phyloP scores from a whole-genome alignment of 2,329 filamentous ascomycete species.

The Fusarium sp. region DNA sequence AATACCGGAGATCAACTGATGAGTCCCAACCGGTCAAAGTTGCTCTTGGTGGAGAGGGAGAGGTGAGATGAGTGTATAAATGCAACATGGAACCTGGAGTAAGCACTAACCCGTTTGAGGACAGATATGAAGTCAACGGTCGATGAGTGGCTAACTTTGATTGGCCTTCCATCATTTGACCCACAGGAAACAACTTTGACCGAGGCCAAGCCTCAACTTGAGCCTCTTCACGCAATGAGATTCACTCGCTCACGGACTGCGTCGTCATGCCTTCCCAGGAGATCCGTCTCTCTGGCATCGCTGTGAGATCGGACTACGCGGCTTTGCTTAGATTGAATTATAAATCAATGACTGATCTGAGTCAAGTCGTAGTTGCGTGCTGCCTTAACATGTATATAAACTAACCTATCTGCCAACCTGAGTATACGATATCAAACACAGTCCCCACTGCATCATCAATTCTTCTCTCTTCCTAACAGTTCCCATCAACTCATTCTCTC shows the following conservation, averaged over 20 bases:
- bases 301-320: neutral
- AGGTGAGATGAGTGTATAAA: neutral
- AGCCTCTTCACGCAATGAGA: neutral
- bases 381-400: neutral
- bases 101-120: neutral
- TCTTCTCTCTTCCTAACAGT: neutral
- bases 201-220: slow-evolving; percentile 1
- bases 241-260: neutral
- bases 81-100: neutral
- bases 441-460: neutral
- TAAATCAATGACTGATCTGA: neutral
- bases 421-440: neutral
- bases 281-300: neutral
- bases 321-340: neutral
- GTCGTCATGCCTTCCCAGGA: neutral
- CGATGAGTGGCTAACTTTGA: neutral
- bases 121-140: neutral
- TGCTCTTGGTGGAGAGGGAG: slow-evolving; percentile 7
- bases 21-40: slow-evolving; percentile 13
- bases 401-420: neutral
- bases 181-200: slow-evolving; percentile 30
- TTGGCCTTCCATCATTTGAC: slow-evolving; percentile 1
- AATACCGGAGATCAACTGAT: neutral
- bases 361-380: neutral
- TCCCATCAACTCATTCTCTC: neutral